Evolutionary conservation across 805 yeast species (phyloP).

Genomic region (Wickerhamomyces sydowiorum): DNA sequence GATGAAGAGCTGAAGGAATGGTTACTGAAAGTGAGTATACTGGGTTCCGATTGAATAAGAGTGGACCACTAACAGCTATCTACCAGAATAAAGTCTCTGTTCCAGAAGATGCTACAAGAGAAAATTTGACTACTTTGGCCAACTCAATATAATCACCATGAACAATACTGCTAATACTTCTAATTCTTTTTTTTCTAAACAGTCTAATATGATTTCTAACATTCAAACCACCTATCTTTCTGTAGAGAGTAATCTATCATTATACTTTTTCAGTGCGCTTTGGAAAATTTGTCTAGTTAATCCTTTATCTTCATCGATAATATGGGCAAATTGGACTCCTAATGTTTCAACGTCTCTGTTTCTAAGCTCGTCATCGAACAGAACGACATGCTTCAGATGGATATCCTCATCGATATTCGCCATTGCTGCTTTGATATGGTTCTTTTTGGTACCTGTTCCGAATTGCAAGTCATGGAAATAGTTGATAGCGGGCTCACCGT

Average conservation of each 20-base stretch:
- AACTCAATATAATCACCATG: conserved; percentile 2
- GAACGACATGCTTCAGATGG: conserved; percentile 31
- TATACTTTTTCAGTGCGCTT: conserved; percentile 23
- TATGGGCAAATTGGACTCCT: conserved; percentile 66
- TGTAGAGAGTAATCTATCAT: not conserved
- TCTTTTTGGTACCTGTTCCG: conserved; percentile 60
- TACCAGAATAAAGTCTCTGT: conserved; percentile 3
- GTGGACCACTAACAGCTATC: not conserved
- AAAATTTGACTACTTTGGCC: conserved; percentile 6
- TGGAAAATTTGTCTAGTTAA: conserved; percentile 51
- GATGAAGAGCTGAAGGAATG: conserved; percentile 9
- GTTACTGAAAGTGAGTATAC: conserved; percentile 1
- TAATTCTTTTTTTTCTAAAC: not conserved
- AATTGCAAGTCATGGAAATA: conserved; percentile 59
- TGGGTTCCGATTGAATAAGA: no score
- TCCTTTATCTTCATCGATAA: conserved; percentile 51
- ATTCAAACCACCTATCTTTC: not conserved
- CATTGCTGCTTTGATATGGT: conserved; percentile 52
- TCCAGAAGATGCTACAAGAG: conserved; percentile 10
- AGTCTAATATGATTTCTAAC: no score
- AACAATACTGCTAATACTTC: not conserved
- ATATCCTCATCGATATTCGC: conserved; percentile 47
- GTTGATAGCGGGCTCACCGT: conserved; percentile 43
- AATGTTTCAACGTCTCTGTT: conserved; percentile 68
- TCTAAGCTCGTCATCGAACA: conserved; percentile 77